Conservation (phyloP, 495 filamentous ascomycete genomes). For the Lasiosphaeria hispida region DNA sequence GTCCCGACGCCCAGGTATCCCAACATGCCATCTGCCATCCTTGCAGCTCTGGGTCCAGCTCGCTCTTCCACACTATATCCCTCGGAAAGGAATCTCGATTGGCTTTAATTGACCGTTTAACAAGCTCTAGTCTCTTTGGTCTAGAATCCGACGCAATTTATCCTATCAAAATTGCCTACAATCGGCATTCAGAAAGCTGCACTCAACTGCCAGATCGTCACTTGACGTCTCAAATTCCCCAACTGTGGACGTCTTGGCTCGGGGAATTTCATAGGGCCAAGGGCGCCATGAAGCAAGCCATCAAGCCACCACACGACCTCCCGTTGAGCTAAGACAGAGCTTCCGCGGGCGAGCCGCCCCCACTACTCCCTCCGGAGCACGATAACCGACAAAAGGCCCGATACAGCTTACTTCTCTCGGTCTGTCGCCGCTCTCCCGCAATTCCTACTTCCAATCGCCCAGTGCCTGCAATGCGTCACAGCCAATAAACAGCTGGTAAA, state of each 20-base stretch:
- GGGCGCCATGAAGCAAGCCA: constrained; percentile 17
- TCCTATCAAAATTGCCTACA: constrained; percentile 6
- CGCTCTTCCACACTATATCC: no score
- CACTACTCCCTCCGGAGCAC: constrained; percentile 4
- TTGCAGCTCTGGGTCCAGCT: no score
- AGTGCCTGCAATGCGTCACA: not conserved
- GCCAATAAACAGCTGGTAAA: constrained; percentile 14
- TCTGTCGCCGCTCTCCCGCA: constrained; percentile 9
- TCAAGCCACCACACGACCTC: constrained; percentile 16
- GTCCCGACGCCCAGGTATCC: no score
- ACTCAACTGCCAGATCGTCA: not conserved
- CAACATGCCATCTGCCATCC: no score
- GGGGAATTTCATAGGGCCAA: constrained; percentile 18
- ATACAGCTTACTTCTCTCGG: constrained; percentile 6
- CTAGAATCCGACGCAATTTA: constrained; percentile 3
- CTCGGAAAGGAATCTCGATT: no score
- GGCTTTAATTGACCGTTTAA: not conserved
- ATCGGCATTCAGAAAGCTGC: constrained; percentile 3
- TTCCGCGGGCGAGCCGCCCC: not conserved
- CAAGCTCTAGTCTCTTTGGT: not conserved
- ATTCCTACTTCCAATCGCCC: constrained; percentile 4
- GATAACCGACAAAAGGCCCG: constrained; percentile 29
- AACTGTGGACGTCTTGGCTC: constrained; percentile 3
- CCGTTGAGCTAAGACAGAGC: constrained; percentile 4
- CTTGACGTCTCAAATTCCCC: not conserved